phyloP scores from a whole-genome alignment of 2,329 filamentous ascomycete species.

The Pseudogymnoascus sp. region DNA sequence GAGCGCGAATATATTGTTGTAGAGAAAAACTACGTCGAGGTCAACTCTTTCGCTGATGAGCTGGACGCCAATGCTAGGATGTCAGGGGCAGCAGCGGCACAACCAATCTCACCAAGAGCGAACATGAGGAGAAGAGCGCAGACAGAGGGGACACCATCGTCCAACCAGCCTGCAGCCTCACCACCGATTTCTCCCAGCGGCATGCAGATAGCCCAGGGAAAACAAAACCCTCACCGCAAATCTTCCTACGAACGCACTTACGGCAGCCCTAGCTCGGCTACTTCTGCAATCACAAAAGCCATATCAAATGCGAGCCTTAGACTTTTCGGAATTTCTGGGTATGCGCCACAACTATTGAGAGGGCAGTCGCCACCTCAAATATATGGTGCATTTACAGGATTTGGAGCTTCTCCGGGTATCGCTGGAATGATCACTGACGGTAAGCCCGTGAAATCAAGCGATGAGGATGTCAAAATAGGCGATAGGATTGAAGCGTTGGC shows the following conservation, averaged over 20 bases:
- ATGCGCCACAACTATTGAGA: slow-evolving; percentile 55
- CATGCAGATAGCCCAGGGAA: slow-evolving; percentile 65
- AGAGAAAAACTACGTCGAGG: slow-evolving; percentile 89
- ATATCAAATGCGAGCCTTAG: slow-evolving; percentile 84
- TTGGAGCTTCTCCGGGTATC: slow-evolving; percentile 59
- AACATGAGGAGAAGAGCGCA: slow-evolving; percentile 69
- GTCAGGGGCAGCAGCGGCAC: slow-evolving; percentile 33
- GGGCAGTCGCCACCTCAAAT: slow-evolving; percentile 65
- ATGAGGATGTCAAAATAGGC: slow-evolving; percentile 73
- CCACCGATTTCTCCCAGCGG: slow-evolving; percentile 57
- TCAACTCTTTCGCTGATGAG: slow-evolving; percentile 95
- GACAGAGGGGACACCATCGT: slow-evolving; percentile 64
- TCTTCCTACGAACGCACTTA: slow-evolving; percentile 78
- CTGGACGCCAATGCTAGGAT: slow-evolving; percentile 66
- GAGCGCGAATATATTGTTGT: slow-evolving; percentile 94
- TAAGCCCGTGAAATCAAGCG: slow-evolving; percentile 51
- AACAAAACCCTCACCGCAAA: slow-evolving; percentile 58
- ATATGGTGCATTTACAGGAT: slow-evolving; percentile 77
- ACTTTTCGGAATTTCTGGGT: slow-evolving; percentile 59
- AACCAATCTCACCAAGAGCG: slow-evolving; percentile 44
- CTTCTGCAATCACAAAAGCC: slow-evolving; percentile 88
- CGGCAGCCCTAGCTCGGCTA: slow-evolving; percentile 62
- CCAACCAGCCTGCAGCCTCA: slow-evolving; percentile 61
- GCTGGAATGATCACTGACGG: slow-evolving; percentile 60
- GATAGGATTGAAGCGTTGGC: slow-evolving; percentile 86